Evolutionary conservation across 805 yeast species (phyloP).

Genomic region (Metschnikowia colocasiae): DNA sequence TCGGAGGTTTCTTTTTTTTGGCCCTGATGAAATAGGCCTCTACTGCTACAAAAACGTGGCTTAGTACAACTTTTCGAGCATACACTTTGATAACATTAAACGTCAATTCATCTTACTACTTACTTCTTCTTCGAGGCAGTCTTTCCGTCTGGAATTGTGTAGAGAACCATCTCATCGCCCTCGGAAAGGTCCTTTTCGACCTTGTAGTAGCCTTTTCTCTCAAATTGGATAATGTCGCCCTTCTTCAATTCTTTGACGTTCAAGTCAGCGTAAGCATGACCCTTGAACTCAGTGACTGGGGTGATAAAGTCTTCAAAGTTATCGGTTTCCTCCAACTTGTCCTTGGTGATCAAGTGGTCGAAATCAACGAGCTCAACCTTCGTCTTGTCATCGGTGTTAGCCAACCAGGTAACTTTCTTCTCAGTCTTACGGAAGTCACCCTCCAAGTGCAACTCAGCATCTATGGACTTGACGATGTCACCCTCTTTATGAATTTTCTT

Average conservation of each 20-base stretch:
- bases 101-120: background rate
- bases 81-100: background rate
- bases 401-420: slow-evolving; percentile 93
- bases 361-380: slow-evolving; percentile 82
- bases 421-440: slow-evolving; percentile 97
- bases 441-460: slow-evolving; percentile 79
- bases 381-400: slow-evolving; percentile 69
- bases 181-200: slow-evolving; percentile 58
- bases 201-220: slow-evolving; percentile 94
- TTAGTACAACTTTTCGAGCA: background rate
- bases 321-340: slow-evolving; percentile 91
- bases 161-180: slow-evolving; percentile 70
- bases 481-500: slow-evolving; percentile 65
- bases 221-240: slow-evolving; percentile 90
- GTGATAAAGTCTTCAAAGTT: slow-evolving; percentile 90
- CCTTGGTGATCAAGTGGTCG: slow-evolving; percentile 93
- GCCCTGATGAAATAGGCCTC: too few species aligned
- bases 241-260: slow-evolving; percentile 72
- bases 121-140: slow-evolving; percentile 36
- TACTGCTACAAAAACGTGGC: background rate
- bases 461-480: slow-evolving; percentile 55
- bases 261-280: slow-evolving; percentile 73
- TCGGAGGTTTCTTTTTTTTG: slow-evolving; percentile 45
- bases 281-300: slow-evolving; percentile 78
- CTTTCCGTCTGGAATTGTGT: slow-evolving; percentile 96